Conservation (phyloP, 2,329 filamentous ascomycete species). For the Beauveria pseudobassiana region DNA sequence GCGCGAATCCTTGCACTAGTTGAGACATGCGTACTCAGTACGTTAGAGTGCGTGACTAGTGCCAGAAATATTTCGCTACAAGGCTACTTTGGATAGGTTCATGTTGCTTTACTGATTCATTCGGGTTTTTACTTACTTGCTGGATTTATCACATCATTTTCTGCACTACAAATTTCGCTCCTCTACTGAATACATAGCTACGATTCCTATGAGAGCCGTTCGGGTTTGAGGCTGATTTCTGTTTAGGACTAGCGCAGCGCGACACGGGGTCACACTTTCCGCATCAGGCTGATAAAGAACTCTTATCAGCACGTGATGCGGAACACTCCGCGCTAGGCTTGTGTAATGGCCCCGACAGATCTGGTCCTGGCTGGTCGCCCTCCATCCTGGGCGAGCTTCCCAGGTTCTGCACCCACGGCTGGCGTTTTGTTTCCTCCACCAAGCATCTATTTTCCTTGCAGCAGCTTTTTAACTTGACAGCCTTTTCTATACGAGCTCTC, state of each 20-base stretch:
- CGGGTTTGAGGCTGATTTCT: too few relatives aligned
- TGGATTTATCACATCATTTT: too few relatives aligned
- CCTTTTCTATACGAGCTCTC: conserved; percentile 15
- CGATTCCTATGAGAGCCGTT: too few relatives aligned
- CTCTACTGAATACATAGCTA: too few relatives aligned
- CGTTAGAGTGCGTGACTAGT: too few relatives aligned
- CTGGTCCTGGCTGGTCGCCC: conserved; percentile 27
- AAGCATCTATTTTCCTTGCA: conserved; percentile 12
- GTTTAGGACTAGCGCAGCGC: background rate
- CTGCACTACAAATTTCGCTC: too few relatives aligned
- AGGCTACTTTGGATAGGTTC: too few relatives aligned
- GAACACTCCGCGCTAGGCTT: conserved; percentile 22
- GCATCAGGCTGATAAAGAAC: conserved; percentile 1
- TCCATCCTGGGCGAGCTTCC: conserved; percentile 25
- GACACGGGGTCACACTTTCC: background rate
- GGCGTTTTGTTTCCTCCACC: conserved; percentile 14
- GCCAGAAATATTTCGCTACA: too few relatives aligned
- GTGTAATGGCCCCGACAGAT: conserved; percentile 23
- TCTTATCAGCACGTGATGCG: conserved; percentile 30
- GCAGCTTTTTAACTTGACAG: background rate
- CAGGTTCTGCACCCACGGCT: conserved; percentile 27
- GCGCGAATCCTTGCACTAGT: too few relatives aligned
- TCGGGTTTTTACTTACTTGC: too few relatives aligned
- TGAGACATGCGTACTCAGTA: too few relatives aligned
- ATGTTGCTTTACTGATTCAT: too few relatives aligned